These are phyloP conservation scores for Leptographium galeiforme DNA, from an alignment of 2,329 filamentous ascomycete genomes.

Conservation along the genomic window DNA sequence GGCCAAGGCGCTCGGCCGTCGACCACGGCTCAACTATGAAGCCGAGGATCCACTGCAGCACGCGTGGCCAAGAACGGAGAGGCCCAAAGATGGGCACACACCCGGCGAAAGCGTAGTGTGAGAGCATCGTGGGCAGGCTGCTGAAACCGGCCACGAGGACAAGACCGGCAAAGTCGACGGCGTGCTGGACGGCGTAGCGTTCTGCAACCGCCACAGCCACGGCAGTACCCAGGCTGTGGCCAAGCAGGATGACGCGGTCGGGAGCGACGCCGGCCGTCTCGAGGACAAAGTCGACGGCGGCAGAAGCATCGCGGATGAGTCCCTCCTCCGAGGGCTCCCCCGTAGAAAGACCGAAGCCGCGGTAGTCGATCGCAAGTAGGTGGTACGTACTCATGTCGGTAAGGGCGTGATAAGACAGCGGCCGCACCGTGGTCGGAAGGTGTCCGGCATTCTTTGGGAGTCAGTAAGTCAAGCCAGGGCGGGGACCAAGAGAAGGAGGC, in stretches of 20 bases:
- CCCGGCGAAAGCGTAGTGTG: conserved; percentile 68
- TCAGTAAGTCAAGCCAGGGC: neutral
- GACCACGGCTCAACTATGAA: conserved; percentile 73
- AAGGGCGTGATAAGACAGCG: conserved; percentile 64
- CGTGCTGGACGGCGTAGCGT: conserved; percentile 42
- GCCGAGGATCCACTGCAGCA: conserved; percentile 46
- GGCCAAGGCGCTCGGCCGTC: conserved; percentile 51
- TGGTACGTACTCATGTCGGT: conserved; percentile 63
- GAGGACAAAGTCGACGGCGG: conserved; percentile 61
- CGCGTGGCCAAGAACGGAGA: conserved; percentile 49
- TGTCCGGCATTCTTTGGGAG: conserved; percentile 64
- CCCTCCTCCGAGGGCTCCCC: conserved; percentile 72
- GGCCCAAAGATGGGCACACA: conserved; percentile 68
- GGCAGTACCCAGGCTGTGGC: conserved; percentile 80
- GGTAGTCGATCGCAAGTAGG: conserved; percentile 80
- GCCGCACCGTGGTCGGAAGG: conserved; percentile 63
- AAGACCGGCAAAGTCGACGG: conserved; percentile 62
- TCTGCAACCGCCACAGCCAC: conserved; percentile 65
- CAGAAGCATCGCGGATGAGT: conserved; percentile 63
- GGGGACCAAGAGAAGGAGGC: conserved; percentile 10
- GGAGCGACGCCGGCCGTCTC: conserved; percentile 50
- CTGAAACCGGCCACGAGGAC: conserved; percentile 72
- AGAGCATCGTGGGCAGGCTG: conserved; percentile 57
- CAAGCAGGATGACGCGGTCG: conserved; percentile 63
- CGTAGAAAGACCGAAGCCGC: conserved; percentile 71